Percentiles rank a stretch among this genome's conserved stretches.
Evolutionary conservation across 2,329 filamentous ascomycete genomes (phyloP).

Genomic region (Monosporascus sp.): DNA sequence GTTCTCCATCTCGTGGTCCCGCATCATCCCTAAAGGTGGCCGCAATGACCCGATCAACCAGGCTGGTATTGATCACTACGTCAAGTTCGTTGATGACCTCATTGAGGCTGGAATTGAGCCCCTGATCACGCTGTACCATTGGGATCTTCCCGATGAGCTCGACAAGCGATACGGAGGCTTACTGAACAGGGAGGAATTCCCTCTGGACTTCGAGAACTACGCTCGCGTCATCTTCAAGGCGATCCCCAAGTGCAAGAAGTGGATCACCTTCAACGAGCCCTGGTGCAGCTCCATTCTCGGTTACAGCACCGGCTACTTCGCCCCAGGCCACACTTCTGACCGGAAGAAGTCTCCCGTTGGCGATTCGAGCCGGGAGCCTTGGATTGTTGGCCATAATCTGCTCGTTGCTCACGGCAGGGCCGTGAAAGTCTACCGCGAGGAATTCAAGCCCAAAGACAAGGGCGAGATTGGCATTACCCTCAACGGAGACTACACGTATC

Average conservation of each 20-base stretch:
- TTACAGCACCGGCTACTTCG: constrained; percentile 72
- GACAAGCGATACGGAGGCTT: constrained; percentile 78
- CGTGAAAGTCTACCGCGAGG: constrained; percentile 76
- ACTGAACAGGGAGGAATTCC: constrained; percentile 76
- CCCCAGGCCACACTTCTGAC: constrained; percentile 77
- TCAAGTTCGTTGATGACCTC: constrained; percentile 72
- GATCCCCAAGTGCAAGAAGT: constrained; percentile 73
- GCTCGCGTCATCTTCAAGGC: constrained; percentile 70
- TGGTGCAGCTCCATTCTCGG: constrained; percentile 80
- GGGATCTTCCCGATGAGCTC: constrained; percentile 77
- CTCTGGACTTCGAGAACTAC: constrained; percentile 74
- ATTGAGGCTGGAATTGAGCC: constrained; percentile 71
- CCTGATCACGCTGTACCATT: constrained; percentile 80
- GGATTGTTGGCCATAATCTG: constrained; percentile 77
- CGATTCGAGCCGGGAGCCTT: constrained; percentile 72
- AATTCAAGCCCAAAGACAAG: constrained; percentile 68
- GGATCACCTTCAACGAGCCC: constrained; percentile 89
- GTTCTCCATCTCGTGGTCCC: constrained; percentile 80
- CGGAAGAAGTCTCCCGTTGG: constrained; percentile 64
- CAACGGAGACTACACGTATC: constrained; percentile 78
- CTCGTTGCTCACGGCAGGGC: constrained; percentile 74
- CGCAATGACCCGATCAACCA: constrained; percentile 78
- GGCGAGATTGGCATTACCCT: constrained; percentile 84
- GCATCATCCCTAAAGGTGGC: constrained; percentile 80
- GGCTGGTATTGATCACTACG: constrained; percentile 71